Evolutionary conservation across 2,329 filamentous ascomycete species (phyloP).

Genomic region (Akanthomyces muscarius): DNA sequence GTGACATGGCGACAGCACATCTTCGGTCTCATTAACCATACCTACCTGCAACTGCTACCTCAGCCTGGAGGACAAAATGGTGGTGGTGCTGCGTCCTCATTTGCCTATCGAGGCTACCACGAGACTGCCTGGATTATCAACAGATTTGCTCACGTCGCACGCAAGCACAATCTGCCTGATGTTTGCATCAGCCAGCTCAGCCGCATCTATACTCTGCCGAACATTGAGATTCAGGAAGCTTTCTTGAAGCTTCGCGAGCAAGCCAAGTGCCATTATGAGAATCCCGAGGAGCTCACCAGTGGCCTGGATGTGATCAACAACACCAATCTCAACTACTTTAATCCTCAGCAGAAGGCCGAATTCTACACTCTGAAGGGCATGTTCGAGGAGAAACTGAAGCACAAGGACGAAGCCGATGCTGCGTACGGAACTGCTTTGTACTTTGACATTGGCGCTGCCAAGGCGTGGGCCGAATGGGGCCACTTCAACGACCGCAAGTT

Average conservation of each 20-base stretch:
- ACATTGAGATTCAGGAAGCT: constrained; percentile 98
- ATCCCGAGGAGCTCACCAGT: constrained; percentile 83
- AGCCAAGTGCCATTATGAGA: constrained; percentile 98
- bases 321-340: constrained; percentile 98
- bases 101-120: constrained; percentile 94
- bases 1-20: constrained; percentile 99
- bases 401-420: constrained; percentile 86
- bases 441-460: constrained; percentile 91
- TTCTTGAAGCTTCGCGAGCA: constrained; percentile 98
- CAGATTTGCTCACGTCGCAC: constrained; percentile 92
- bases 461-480: constrained; percentile 99
- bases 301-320: constrained; percentile 99
- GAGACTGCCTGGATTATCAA: constrained; percentile 99
- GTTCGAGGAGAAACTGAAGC: constrained; percentile 92
- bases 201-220: constrained; percentile 96
- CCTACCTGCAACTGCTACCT: constrained; percentile 81
- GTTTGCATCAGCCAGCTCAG: constrained; percentile 97
- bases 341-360: constrained; percentile 90
- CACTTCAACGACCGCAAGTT: constrained; percentile 97
- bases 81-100: constrained; percentile 77
- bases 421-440: constrained; percentile 94
- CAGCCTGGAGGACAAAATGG: constrained; percentile 70
- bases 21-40: constrained; percentile 93
- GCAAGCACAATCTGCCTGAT: constrained; percentile 93
- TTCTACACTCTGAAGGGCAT: constrained; percentile 99